Conservation (phyloP, 371 early-diverging fungal species). For the Mortierella sp. region DNA sequence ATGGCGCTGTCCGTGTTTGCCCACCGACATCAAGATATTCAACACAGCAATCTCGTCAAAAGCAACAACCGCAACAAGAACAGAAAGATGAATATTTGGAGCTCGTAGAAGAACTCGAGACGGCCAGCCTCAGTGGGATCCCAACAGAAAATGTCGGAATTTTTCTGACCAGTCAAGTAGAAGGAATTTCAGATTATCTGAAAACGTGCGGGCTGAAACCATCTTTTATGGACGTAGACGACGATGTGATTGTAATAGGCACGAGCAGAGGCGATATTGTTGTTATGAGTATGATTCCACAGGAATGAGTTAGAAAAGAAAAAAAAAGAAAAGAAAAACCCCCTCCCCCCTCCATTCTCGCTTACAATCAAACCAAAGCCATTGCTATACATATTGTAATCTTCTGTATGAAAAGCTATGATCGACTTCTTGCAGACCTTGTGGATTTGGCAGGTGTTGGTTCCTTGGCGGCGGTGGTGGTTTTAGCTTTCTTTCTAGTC, state of each 20-base stretch:
- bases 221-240: slow-evolving; percentile 57
- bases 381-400: no score
- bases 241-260: slow-evolving; percentile 45
- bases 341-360: no score
- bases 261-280: slow-evolving; percentile 55
- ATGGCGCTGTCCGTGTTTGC: slow-evolving; percentile 45
- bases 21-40: slow-evolving; percentile 14
- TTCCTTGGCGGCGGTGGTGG: neutral
- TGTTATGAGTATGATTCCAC: slow-evolving; percentile 36
- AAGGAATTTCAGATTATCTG: slow-evolving; percentile 27
- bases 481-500: slow-evolving; percentile 14
- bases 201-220: slow-evolving; percentile 46
- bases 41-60: neutral
- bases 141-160: slow-evolving; percentile 24
- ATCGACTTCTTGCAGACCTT: slow-evolving; percentile 8
- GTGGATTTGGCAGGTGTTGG: slow-evolving; percentile 4
- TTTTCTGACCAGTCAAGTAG: slow-evolving; percentile 34
- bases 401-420: neutral
- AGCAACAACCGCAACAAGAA: neutral
- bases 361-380: no score
- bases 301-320: slow-evolving; percentile 5
- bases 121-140: slow-evolving; percentile 3
- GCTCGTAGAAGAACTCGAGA: neutral
- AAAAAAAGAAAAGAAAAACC: neutral
- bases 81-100: neutral